Conservation (phyloP, 495 filamentous ascomycete genomes). For the Hypoxylon crocopeplum region DNA sequence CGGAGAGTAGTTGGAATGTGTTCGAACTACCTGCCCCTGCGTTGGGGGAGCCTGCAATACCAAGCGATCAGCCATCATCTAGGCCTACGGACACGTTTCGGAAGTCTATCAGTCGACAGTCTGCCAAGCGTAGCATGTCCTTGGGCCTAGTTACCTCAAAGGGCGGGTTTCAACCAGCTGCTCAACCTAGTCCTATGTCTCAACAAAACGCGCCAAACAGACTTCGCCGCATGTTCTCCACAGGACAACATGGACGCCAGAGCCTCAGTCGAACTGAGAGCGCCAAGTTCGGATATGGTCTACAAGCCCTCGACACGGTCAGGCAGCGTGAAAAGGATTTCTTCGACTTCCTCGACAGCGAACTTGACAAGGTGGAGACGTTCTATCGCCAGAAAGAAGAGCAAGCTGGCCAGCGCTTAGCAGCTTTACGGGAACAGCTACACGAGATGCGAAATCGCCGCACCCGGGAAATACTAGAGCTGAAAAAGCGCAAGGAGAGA, state of each 20-base stretch:
- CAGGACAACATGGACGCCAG: constrained; percentile 13
- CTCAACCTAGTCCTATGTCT: background rate
- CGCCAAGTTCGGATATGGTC: constrained; percentile 25
- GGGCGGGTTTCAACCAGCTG: constrained; percentile 5
- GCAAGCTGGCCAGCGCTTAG: constrained; percentile 75
- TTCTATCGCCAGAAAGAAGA: constrained; percentile 87
- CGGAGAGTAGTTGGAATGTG: constrained; percentile 40
- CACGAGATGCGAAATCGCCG: constrained; percentile 87
- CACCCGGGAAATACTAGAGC: constrained; percentile 68
- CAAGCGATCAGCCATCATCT: constrained; percentile 8
- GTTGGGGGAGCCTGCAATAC: constrained; percentile 61
- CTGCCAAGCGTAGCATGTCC: constrained; percentile 27
- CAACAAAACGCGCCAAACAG: constrained; percentile 13
- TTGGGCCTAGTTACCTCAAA: background rate
- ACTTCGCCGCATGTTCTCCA: constrained; percentile 37
- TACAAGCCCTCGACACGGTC: constrained; percentile 55
- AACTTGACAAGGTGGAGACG: constrained; percentile 83
- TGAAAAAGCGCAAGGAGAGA: constrained; percentile 41
- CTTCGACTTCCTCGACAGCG: constrained; percentile 75
- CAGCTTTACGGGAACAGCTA: constrained; percentile 75
- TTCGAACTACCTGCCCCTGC: constrained; percentile 80
- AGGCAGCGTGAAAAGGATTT: constrained; percentile 74
- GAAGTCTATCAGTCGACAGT: constrained; percentile 13
- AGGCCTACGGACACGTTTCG: constrained; percentile 14
- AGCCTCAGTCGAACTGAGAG: constrained; percentile 23